phyloP scores from a whole-genome alignment of 306 rosid species.

The Senna siamea region DNA sequence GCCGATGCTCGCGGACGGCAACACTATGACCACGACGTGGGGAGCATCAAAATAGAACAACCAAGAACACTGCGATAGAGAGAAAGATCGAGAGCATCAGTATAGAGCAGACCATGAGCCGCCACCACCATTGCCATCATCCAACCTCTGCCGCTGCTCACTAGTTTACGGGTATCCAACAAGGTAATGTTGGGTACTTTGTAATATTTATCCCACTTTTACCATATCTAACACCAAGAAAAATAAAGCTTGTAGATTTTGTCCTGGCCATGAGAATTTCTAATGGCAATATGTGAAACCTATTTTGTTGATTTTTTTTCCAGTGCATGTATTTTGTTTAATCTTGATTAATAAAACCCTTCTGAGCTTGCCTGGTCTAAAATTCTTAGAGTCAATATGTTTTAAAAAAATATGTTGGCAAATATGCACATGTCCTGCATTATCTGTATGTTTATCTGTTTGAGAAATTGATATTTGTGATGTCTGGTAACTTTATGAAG shows the following conservation, averaged over 20 bases:
- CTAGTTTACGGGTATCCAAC: too few relatives aligned
- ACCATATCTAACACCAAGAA: constrained; percentile 68
- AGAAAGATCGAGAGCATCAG: too few relatives aligned
- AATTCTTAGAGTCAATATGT: background rate
- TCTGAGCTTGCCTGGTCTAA: background rate
- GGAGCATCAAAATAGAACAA: too few relatives aligned
- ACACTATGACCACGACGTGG: too few relatives aligned
- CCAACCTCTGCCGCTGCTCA: too few relatives aligned
- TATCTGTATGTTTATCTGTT: constrained; percentile 1
- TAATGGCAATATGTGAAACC: constrained; percentile 51
- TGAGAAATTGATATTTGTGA: constrained; percentile 12
- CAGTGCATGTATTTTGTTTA: background rate
- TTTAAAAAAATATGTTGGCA: background rate
- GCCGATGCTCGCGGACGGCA: too few relatives aligned
- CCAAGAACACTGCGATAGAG: too few relatives aligned
- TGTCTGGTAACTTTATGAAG: constrained; percentile 7
- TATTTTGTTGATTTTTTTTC: background rate
- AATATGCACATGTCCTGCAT: background rate
- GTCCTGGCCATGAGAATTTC: constrained; percentile 96
- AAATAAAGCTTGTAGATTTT: constrained; percentile 97
- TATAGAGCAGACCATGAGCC: too few relatives aligned
- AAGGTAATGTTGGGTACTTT: too few relatives aligned
- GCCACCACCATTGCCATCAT: too few relatives aligned
- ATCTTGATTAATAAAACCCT: constrained; percentile 13
- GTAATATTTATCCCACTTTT: too few relatives aligned